phyloP scores from a whole-genome alignment of 768 basidiomycete genomes.

The Pleurotus salmoneostramineus region DNA sequence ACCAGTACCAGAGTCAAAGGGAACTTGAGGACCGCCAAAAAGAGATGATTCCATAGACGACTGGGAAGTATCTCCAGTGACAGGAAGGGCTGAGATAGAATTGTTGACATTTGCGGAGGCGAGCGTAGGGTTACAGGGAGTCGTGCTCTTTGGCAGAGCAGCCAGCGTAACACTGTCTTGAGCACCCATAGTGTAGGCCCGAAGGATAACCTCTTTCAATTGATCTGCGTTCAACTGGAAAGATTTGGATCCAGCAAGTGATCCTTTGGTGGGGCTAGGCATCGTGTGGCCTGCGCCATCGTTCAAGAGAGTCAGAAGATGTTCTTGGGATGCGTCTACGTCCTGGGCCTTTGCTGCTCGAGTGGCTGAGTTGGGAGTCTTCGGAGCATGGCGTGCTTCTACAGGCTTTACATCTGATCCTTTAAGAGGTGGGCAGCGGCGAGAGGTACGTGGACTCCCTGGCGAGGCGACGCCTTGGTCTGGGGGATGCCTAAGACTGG shows the following conservation, averaged over 20 bases:
- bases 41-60: too few species aligned
- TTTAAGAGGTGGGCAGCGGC: not conserved
- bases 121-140: not conserved
- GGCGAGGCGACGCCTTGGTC: too few species aligned
- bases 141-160: not conserved
- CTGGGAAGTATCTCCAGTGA: too few species aligned
- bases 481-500: not conserved
- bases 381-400: not conserved
- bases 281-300: too few species aligned
- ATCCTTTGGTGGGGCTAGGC: too few species aligned
- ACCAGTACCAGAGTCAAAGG: not conserved
- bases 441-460: too few species aligned
- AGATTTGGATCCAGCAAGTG: not conserved
- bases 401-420: not conserved
- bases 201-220: not conserved
- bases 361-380: too few species aligned
- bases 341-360: not conserved
- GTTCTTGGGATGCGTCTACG: not conserved
- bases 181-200: not conserved
- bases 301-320: not conserved
- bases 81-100: too few species aligned
- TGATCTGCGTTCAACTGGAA: not conserved
- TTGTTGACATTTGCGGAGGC: too few species aligned
- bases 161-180: not conserved
- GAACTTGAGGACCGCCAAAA: too few species aligned